A percentile compares a stretch with the other conserved stretches of the same genome.
phyloP scores from a whole-genome alignment of 169 alveolate genomes.

The Plasmodium sp. region DNA sequence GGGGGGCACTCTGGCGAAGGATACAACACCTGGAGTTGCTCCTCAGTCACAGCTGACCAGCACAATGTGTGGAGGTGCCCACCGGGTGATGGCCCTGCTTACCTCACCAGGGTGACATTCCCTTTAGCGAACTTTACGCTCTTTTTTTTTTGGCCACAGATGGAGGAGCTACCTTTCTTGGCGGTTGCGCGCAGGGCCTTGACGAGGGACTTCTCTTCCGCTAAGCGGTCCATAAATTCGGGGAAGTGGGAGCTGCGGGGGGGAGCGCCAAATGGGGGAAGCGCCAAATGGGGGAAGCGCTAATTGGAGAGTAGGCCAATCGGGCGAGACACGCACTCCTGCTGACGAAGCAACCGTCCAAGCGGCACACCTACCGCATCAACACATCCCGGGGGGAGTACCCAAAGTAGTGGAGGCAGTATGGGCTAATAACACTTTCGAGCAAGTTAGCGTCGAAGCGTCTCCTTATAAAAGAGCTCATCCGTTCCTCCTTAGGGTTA shows the following conservation, averaged over 20 bases:
- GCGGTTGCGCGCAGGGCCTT: background rate
- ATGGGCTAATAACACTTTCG: conserved; percentile 27
- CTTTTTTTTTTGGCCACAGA: background rate
- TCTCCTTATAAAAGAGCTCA: background rate
- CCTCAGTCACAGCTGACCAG: background rate
- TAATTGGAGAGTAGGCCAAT: background rate
- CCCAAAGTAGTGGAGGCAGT: conserved; percentile 36
- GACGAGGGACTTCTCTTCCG: conserved; percentile 3
- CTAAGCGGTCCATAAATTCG: background rate
- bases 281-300: background rate
- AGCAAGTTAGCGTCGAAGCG: conserved; percentile 4
- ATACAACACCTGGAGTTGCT: background rate
- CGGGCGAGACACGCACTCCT: background rate
- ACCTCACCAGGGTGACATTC: conserved; percentile 11
- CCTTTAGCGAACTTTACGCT: conserved; percentile 14
- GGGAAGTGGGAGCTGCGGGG: conserved; percentile 26
- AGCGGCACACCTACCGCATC: conserved; percentile 20
- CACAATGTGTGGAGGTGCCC: background rate
- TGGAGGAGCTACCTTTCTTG: background rate
- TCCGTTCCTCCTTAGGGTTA: conserved; percentile 1
- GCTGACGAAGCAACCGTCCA: background rate
- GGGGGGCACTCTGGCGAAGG: background rate
- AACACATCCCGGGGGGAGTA: conserved; percentile 21
- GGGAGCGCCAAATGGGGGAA: background rate
- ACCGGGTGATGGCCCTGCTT: background rate